Conservation (phyloP, 805 yeast species). For the Candida nanaspora region DNA sequence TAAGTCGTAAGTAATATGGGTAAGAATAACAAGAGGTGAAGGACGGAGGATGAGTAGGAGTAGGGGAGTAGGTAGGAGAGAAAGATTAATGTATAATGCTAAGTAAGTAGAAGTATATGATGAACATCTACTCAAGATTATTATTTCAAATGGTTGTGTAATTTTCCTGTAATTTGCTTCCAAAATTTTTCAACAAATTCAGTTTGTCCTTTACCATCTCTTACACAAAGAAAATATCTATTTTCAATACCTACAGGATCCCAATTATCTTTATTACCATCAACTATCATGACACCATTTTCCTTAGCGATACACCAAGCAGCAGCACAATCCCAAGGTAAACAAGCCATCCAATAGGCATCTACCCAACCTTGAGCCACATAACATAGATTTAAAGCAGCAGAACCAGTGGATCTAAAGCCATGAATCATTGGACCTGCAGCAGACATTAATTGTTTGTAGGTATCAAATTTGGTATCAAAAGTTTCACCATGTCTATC, state of each 20-base stretch:
- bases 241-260: conserved; percentile 3
- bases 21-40: no score
- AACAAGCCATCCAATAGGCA: conserved; percentile 56
- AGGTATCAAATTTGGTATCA: conserved; percentile 41
- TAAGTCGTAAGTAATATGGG: no score
- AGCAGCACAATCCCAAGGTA: conserved; percentile 65
- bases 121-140: no score
- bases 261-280: conserved; percentile 37
- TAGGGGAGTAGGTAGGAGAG: no score
- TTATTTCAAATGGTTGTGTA: background rate
- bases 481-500: conserved; percentile 48
- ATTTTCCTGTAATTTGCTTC: conserved; percentile 4
- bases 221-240: conserved; percentile 4
- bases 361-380: conserved; percentile 54
- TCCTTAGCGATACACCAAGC: conserved; percentile 57
- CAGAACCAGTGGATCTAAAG: conserved; percentile 54
- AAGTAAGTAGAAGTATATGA: no score
- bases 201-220: conserved; percentile 5
- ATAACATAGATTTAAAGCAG: conserved; percentile 54
- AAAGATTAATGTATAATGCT: background rate
- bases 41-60: no score
- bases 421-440: conserved; percentile 57
- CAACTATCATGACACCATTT: conserved; percentile 52
- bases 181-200: conserved; percentile 5
- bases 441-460: conserved; percentile 28